Percentiles rank a stretch among this genome's conserved stretches.
These are phyloP conservation scores for Apiospora marii DNA, from an alignment of 2,329 filamentous ascomycete genomes.

Conservation along the genomic window DNA sequence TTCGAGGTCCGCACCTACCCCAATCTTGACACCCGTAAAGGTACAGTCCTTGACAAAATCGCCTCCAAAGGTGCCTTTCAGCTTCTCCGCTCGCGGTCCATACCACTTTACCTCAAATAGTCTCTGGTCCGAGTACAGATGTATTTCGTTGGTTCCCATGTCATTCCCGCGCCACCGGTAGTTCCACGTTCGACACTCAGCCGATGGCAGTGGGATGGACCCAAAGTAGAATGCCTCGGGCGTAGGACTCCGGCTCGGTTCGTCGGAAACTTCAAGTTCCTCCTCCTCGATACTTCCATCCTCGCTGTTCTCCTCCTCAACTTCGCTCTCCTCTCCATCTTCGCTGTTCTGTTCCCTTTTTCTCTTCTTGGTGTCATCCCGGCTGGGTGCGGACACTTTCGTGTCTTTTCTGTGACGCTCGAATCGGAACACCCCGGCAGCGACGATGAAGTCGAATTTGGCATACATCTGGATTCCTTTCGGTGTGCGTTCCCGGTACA, in stretches of 20 bases:
- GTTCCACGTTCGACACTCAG: not conserved
- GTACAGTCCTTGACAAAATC: not conserved
- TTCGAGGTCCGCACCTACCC: not conserved
- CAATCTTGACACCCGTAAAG: not conserved
- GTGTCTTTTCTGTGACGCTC: not conserved
- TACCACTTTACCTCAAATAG: not conserved
- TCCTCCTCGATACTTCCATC: too few species aligned
- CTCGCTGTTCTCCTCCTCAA: too few species aligned
- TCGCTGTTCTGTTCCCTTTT: not conserved
- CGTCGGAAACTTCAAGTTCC: not conserved
- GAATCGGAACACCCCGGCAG: not conserved
- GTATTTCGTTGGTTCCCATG: not conserved
- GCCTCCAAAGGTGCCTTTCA: not conserved
- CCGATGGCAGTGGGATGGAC: not conserved
- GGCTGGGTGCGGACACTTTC: not conserved
- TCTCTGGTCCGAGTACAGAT: not conserved
- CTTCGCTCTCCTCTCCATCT: too few species aligned
- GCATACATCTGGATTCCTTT: not conserved
- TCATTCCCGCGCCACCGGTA: not conserved
- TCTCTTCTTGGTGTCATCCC: not conserved
- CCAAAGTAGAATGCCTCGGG: not conserved
- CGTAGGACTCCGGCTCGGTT: not conserved
- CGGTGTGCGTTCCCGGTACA: not conserved
- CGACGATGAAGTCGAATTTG: not conserved
- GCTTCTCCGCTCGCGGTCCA: not conserved